Percentiles rank a stretch among this genome's conserved stretches.
Evolutionary conservation across 805 yeast species (phyloP).

Genomic region (Candida odintsovae): DNA sequence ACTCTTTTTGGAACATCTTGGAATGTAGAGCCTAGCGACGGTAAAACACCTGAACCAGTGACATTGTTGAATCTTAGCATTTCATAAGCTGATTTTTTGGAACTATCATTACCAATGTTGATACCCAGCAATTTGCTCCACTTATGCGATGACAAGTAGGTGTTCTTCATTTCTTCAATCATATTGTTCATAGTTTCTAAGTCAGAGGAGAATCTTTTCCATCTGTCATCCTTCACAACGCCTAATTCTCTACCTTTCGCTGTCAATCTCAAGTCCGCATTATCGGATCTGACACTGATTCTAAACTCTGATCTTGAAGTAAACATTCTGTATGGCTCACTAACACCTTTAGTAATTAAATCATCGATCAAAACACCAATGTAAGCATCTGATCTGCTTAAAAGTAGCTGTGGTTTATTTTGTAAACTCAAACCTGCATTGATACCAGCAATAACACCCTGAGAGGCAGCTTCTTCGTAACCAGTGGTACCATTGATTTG

Average conservation of each 20-base stretch:
- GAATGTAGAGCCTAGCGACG: slow-evolving; percentile 18
- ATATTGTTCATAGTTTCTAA: slow-evolving; percentile 37
- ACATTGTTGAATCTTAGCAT: slow-evolving; percentile 52
- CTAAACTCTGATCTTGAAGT: slow-evolving; percentile 94
- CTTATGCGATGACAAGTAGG: slow-evolving; percentile 44
- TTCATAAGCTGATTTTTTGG: slow-evolving; percentile 62
- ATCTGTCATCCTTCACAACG: slow-evolving; percentile 57
- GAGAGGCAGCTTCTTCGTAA: slow-evolving; percentile 97
- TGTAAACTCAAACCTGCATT: slow-evolving; percentile 71
- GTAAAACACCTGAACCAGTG: slow-evolving; percentile 8
- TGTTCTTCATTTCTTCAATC: slow-evolving; percentile 37
- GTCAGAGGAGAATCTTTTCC: slow-evolving; percentile 41
- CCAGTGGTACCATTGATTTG: slow-evolving; percentile 99
- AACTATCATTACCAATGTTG: slow-evolving; percentile 48
- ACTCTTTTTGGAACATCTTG: slow-evolving; percentile 38
- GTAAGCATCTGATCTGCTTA: slow-evolving; percentile 80
- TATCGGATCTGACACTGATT: slow-evolving; percentile 84
- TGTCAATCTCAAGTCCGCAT: slow-evolving; percentile 86
- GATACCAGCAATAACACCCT: slow-evolving; percentile 92
- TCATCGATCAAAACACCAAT: slow-evolving; percentile 93
- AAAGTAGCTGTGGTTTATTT: slow-evolving; percentile 38
- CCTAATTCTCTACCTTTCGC: slow-evolving; percentile 61
- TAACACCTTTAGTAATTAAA: slow-evolving; percentile 89
- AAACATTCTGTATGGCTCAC: slow-evolving; percentile 97
- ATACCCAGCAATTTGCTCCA: slow-evolving; percentile 55